These are phyloP conservation scores for Pichia scutulata DNA, from an alignment of 805 yeast genomes.

Conservation along the genomic window DNA sequence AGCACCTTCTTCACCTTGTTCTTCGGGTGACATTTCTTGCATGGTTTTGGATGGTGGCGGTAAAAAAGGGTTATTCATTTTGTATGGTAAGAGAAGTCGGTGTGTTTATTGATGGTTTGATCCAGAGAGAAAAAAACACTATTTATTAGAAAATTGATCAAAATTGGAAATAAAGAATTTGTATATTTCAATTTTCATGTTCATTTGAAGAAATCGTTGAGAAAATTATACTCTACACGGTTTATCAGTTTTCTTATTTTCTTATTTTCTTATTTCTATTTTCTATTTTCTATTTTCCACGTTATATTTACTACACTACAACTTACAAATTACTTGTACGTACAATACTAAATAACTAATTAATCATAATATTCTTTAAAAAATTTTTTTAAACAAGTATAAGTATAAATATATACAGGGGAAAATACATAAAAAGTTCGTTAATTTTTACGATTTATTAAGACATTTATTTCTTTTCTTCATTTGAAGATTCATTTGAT, in stretches of 20 bases:
- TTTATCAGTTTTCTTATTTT: too few species aligned
- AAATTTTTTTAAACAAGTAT: not conserved
- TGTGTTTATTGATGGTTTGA: too few species aligned
- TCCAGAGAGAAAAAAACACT: too few species aligned
- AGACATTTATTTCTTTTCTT: not conserved
- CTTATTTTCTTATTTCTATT: too few species aligned
- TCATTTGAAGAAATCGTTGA: not conserved
- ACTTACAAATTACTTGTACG: too few species aligned
- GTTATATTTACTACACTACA: too few species aligned
- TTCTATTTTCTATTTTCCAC: too few species aligned
- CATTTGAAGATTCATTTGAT: conserved; percentile 9
- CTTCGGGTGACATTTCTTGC: conserved; percentile 78
- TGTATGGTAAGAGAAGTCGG: too few species aligned
- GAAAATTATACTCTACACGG: too few species aligned
- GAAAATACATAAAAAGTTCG: not conserved
- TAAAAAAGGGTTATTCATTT: conserved; percentile 28
- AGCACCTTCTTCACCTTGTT: conserved; percentile 90
- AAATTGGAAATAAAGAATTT: not conserved
- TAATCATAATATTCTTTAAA: not conserved
- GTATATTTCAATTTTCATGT: not conserved
- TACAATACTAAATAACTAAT: too few species aligned
- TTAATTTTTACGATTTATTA: not conserved
- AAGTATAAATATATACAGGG: conserved; percentile 1
- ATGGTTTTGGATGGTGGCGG: conserved; percentile 43
- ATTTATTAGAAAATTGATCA: too few species aligned